Conservation (phyloP, 345 rosid genomes). For the Cochlearia excelsa region DNA sequence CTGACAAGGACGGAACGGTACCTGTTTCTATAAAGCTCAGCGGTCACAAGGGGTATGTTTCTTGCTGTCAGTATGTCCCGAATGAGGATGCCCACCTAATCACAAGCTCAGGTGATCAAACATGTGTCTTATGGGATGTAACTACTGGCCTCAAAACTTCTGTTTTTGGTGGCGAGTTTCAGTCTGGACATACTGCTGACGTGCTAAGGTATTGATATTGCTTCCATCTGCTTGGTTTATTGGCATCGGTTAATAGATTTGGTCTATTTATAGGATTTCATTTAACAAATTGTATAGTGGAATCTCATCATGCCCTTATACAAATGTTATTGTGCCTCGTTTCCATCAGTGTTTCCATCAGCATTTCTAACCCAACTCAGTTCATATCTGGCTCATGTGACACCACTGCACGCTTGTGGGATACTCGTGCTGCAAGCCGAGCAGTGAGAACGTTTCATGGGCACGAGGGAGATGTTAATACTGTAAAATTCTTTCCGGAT, state of each 20-base stretch:
- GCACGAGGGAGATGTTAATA: slow-evolving; percentile 39
- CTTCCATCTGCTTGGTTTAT: not conserved
- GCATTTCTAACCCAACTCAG: slow-evolving; percentile 61
- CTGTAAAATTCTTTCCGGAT: slow-evolving; percentile 94
- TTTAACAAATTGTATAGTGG: too few species aligned
- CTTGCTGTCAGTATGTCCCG: slow-evolving; percentile 91
- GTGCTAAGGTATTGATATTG: slow-evolving; percentile 62
- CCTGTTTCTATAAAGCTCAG: slow-evolving; percentile 76
- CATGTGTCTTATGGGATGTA: slow-evolving; percentile 93
- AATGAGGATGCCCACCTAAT: slow-evolving; percentile 81
- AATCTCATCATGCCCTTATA: too few species aligned
- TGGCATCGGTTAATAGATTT: not conserved
- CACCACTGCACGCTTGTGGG: slow-evolving; percentile 86
- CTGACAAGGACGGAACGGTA: slow-evolving; percentile 77
- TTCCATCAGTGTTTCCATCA: slow-evolving; percentile 70
- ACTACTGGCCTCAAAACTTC: slow-evolving; percentile 93
- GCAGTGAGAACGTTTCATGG: slow-evolving; percentile 92
- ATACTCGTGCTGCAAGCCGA: slow-evolving; percentile 93
- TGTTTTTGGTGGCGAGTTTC: slow-evolving; percentile 95
- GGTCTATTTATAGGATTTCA: too few species aligned
- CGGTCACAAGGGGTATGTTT: slow-evolving; percentile 93
- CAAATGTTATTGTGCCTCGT: not conserved
- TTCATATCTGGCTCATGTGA: slow-evolving; percentile 97
- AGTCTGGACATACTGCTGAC: slow-evolving; percentile 95
- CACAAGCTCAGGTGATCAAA: slow-evolving; percentile 89